Percentiles rank a stretch among this genome's conserved stretches.
Evolutionary conservation across 1,284 basidiomycete genomes (phyloP).

Genomic region (Rhizoctonia solani): DNA sequence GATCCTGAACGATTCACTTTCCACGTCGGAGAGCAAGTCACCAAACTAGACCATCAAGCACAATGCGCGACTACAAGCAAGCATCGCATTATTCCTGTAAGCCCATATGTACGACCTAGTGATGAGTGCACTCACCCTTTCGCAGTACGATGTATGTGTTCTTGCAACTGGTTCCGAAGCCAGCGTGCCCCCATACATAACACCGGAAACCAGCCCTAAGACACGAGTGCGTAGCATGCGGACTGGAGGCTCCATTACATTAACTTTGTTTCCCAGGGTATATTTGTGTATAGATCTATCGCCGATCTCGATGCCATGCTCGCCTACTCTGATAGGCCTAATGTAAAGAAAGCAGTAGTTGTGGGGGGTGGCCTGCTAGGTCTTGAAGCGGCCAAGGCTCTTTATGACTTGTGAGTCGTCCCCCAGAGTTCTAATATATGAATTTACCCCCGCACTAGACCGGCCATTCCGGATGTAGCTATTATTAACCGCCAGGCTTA

Average conservation of each 20-base stretch:
- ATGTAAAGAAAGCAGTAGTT: slow-evolving; percentile 57
- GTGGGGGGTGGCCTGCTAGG: slow-evolving; percentile 76
- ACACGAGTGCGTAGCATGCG: neutral
- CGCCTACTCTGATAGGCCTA: slow-evolving; percentile 54
- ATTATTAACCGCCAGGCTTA: slow-evolving; percentile 66
- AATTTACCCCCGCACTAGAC: neutral
- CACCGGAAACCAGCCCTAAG: slow-evolving; percentile 44
- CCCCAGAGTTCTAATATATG: slow-evolving; percentile 10
- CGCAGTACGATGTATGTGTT: slow-evolving; percentile 63
- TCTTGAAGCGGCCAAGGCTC: slow-evolving; percentile 74
- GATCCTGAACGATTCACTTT: slow-evolving; percentile 58
- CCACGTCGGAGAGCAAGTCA: slow-evolving; percentile 60
- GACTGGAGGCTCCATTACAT: neutral
- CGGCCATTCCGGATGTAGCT: slow-evolving; percentile 51
- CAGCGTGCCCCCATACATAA: slow-evolving; percentile 65
- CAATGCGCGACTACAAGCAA: slow-evolving; percentile 56
- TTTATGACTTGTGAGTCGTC: slow-evolving; percentile 60
- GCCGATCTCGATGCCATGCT: slow-evolving; percentile 66
- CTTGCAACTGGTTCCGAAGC: slow-evolving; percentile 74
- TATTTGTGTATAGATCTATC: slow-evolving; percentile 77
- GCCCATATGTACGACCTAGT: neutral
- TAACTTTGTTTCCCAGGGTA: slow-evolving; percentile 47
- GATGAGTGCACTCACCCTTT: slow-evolving; percentile 43
- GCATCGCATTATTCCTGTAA: slow-evolving; percentile 45
- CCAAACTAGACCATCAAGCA: slow-evolving; percentile 51